A percentile compares a stretch with the other conserved stretches of the same genome.
These are phyloP conservation scores for Cladosporium sp. DNA, from an alignment of 2,329 filamentous ascomycete species.

Conservation along the genomic window DNA sequence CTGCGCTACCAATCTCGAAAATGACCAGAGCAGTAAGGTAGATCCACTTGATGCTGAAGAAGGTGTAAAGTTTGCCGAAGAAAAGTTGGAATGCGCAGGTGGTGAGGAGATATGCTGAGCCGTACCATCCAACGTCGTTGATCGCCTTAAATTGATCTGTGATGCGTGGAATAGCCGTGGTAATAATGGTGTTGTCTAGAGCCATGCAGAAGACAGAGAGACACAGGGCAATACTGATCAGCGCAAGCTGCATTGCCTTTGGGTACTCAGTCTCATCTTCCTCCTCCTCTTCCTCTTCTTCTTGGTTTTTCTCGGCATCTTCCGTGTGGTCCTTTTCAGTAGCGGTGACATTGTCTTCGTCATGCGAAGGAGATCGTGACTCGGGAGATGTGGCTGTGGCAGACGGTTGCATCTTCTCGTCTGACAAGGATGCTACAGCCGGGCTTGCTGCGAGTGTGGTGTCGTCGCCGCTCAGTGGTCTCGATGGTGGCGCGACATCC, in stretches of 20 bases:
- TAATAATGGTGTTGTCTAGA: constrained; percentile 32
- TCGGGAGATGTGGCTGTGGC: background rate
- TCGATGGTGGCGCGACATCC: background rate
- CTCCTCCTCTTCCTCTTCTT: background rate
- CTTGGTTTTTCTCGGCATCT: background rate
- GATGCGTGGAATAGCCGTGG: constrained; percentile 27
- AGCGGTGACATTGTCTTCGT: background rate
- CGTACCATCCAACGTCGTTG: constrained; percentile 23
- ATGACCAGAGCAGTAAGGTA: constrained; percentile 39
- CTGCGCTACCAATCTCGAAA: constrained; percentile 47
- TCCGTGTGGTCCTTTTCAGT: background rate
- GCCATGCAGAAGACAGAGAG: constrained; percentile 33
- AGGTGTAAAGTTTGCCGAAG: constrained; percentile 18
- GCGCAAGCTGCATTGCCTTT: constrained; percentile 26
- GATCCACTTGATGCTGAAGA: constrained; percentile 36
- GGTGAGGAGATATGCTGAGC: constrained; percentile 33
- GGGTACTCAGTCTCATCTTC: constrained; percentile 35
- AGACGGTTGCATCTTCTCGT: constrained; percentile 11
- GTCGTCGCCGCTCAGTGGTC: constrained; percentile 9
- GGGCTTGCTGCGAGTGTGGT: constrained; percentile 11
- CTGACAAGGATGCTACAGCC: background rate
- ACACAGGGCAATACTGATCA: constrained; percentile 35
- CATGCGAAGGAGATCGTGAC: constrained; percentile 1
- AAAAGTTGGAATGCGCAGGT: constrained; percentile 40
- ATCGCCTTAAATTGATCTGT: constrained; percentile 23